Base-by-base conservation (phyloP, 805 yeast species). In the Dipodascus albidus region DNA sequence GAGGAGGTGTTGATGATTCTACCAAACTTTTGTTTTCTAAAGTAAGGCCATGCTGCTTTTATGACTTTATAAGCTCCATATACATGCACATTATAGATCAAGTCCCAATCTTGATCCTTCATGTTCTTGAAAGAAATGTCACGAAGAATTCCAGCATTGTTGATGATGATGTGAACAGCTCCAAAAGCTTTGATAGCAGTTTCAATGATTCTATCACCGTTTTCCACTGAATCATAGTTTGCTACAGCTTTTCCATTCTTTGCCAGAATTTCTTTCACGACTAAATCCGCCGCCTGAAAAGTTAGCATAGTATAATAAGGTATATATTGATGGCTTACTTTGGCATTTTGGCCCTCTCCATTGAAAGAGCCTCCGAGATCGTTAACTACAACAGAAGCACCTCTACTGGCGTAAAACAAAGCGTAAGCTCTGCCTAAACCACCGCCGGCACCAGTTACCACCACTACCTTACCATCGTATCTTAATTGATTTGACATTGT, bases 381-480 rank as follows among this genome's bases (percentile, higher is more conserved):
- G 67, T 91, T 91, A 31, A 91, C 96, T 23, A 91, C 96, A 38
- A 91, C 96, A 62, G 84, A 83, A 56, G 97, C 99, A 35, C 98
- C 98, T 60, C 96, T 77, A 55, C 81, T 74, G 47, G 95, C 98
- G 70, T 77, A 91, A 61, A 85, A 88, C 31, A 88, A 71, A 3
- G 96, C 95, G 69, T 91, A 91, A 50, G 81, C 81, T 62, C 78
- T 85, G 22, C 99, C 99, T 48, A 91, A 77, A 19, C 98, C 99
- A 60, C 97, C 98, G 59, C 99, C 99, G 50, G 97, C 93, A 33
- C 99, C 99, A 50, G 97, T 91, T 66, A 91, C 82, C 54, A 91
- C 81, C 33, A 91, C 97, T 48, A 91, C 97, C 67, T 85, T 83
- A 62, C 82, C 88, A 63, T 87, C 84, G 64, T 83, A 87, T 38